A percentile compares a stretch with the other conserved stretches of the same genome.
These are phyloP conservation scores for Aspergillus aculeatinus DNA, from an alignment of 2,329 filamentous ascomycete genomes.

Conservation along the genomic window DNA sequence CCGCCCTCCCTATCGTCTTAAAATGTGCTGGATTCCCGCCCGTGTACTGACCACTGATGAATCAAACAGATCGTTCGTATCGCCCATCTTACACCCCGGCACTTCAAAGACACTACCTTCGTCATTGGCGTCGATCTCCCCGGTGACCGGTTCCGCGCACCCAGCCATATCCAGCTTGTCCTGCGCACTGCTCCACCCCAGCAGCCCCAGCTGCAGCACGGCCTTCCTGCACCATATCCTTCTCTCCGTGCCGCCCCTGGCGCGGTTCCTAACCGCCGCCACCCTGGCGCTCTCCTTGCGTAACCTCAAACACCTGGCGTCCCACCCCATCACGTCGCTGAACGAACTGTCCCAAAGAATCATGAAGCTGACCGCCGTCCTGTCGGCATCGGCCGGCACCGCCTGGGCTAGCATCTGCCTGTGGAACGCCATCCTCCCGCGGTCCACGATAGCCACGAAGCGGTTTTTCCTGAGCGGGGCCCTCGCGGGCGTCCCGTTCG, in stretches of 20 bases:
- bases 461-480: constrained; percentile 89
- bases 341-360: constrained; percentile 67
- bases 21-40: background rate
- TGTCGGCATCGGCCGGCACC: constrained; percentile 80
- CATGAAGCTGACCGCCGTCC: constrained; percentile 72
- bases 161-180: constrained; percentile 81
- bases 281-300: constrained; percentile 68
- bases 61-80: constrained; percentile 66
- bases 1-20: too few species aligned
- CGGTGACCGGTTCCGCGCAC: constrained; percentile 80
- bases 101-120: constrained; percentile 61
- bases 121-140: constrained; percentile 65
- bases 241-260: constrained; percentile 73
- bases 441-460: constrained; percentile 72
- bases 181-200: constrained; percentile 85
- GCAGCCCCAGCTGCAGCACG: constrained; percentile 81
- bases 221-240: constrained; percentile 89
- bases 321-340: constrained; percentile 66
- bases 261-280: constrained; percentile 68
- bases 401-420: constrained; percentile 88
- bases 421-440: constrained; percentile 76
- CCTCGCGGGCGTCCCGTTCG: constrained; percentile 75
- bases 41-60: background rate
- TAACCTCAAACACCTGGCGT: constrained; percentile 65
- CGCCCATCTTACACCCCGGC: constrained; percentile 80